These are phyloP conservation scores for Hemisphaericaspora nanyangensis DNA, from an alignment of 805 yeast genomes.

Conservation along the genomic window DNA sequence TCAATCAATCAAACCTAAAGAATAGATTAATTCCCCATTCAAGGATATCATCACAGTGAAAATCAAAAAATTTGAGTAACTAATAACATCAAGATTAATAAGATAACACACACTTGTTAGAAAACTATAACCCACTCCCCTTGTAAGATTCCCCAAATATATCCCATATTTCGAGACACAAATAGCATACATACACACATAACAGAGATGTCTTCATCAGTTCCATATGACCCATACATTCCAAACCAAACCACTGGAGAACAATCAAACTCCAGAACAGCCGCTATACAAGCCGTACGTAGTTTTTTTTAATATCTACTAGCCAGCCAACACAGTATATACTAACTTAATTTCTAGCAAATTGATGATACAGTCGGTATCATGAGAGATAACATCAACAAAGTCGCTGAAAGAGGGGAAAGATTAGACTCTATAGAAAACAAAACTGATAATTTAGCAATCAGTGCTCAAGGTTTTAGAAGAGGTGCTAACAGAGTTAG, in stretches of 20 bases:
- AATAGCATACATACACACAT: too few species aligned
- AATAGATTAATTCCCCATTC: too few species aligned
- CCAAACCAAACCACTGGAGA: conserved; percentile 58
- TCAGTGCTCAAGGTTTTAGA: conserved; percentile 90
- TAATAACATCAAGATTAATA: too few species aligned
- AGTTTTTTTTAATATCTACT: conserved; percentile 16
- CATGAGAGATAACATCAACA: conserved; percentile 95
- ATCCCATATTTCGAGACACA: too few species aligned
- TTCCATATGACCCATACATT: conserved; percentile 82
- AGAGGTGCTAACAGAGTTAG: conserved; percentile 96
- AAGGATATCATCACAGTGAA: too few species aligned
- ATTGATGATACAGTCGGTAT: conserved; percentile 95
- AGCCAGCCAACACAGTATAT: too few species aligned
- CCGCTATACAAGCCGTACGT: conserved; percentile 79
- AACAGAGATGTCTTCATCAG: conserved; percentile 81
- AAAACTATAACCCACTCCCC: too few species aligned
- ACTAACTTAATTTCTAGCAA: conserved; percentile 52
- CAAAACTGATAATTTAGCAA: conserved; percentile 89
- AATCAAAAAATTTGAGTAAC: too few species aligned
- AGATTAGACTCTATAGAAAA: conserved; percentile 88
- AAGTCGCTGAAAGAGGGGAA: conserved; percentile 93
- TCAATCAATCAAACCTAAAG: too few species aligned
- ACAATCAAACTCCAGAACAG: conserved; percentile 58
- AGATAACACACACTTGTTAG: too few species aligned
- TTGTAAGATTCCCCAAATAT: too few species aligned